Percentiles rank a stretch among this genome's conserved stretches.
Conservation (phyloP, 2,329 filamentous ascomycete species). For the Diplodia sapinea region DNA sequence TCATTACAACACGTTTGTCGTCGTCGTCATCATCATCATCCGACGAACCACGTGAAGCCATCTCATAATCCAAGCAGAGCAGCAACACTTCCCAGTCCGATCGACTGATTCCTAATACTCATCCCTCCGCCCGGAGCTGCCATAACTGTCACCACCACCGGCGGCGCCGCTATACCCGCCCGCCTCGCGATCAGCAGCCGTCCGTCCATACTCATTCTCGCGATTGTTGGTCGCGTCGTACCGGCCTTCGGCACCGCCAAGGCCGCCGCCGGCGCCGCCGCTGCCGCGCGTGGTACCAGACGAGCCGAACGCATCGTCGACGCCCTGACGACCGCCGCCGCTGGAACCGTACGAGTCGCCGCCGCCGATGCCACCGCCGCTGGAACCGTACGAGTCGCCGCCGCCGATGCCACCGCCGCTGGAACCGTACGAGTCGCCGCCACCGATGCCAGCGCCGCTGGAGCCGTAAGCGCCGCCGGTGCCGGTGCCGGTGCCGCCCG, state of each 20-base stretch:
- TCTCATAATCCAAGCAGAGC: too few relatives aligned
- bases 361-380: not conserved
- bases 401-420: too few relatives aligned
- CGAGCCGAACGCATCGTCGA: slow-evolving; percentile 21
- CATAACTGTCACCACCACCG: not conserved
- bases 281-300: not conserved
- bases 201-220: not conserved
- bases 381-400: not conserved
- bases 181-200: slow-evolving; percentile 1
- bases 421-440: too few relatives aligned
- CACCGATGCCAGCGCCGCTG: too few relatives aligned
- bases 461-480: too few relatives aligned
- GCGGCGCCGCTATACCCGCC: not conserved
- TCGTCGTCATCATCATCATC: too few relatives aligned
- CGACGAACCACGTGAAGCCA: too few relatives aligned
- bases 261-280: not conserved
- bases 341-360: slow-evolving; percentile 1
- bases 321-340: not conserved
- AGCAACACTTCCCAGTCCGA: too few relatives aligned
- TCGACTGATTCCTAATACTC: not conserved
- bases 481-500: not conserved
- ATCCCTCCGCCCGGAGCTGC: not conserved
- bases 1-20: too few relatives aligned
- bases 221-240: not conserved
- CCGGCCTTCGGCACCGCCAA: not conserved